Evolutionary conservation across 2,329 filamentous ascomycete species (phyloP), one percentile per base, ranked within the genome.

Genomic region (Sporothrix humicola): DNA sequence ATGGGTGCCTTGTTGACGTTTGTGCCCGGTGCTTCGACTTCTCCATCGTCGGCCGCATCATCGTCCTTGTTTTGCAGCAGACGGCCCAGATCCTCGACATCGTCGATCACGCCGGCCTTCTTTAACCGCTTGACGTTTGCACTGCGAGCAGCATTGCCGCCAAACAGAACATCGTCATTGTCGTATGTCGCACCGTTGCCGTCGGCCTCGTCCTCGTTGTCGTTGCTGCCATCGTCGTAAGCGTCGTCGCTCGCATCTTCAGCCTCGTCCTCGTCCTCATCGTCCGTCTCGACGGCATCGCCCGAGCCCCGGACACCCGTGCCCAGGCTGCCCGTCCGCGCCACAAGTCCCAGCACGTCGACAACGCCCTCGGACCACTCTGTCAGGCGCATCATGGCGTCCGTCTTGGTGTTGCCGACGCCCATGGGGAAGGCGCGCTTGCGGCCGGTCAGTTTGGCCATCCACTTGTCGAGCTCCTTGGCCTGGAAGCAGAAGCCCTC

Each of bases 401-500:
- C 92, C 3, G 75, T 50, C 82, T 94, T 97, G 73, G 92, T 88
- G 81, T 98, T 94, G 2, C 92, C 94, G 86, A 95, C 91, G 4
- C 96, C 96, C 7, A 98, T 85, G 0, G 95, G 95, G 78, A 92
- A 98, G 0, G 94, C 95, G 79, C 95, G 87, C 83, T 95, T 97
- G 75, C 92, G 89, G 1, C 89, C 91, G 0, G 95, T 97, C 78
- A 99, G 83, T 80, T 94, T 97, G n/a, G 95, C 94, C 92, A 99
- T 93, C 95, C 96, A 98, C 80, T 90, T 94, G 80, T 99, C 95
- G 2, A 97, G 86, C 77, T 97, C 91, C 79, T 91, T 93, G 1
- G 95, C 95, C 80, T 98, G 95, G 75, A 93, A 94, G 80, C 95
- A 98, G 82, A 95, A 99, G 0, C 95, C 95, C 77, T 96, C 93